Percentiles rank a stretch among this genome's conserved stretches.
Evolutionary conservation across 305 asterid species (phyloP).

Genomic region (Rubia peregrina): DNA sequence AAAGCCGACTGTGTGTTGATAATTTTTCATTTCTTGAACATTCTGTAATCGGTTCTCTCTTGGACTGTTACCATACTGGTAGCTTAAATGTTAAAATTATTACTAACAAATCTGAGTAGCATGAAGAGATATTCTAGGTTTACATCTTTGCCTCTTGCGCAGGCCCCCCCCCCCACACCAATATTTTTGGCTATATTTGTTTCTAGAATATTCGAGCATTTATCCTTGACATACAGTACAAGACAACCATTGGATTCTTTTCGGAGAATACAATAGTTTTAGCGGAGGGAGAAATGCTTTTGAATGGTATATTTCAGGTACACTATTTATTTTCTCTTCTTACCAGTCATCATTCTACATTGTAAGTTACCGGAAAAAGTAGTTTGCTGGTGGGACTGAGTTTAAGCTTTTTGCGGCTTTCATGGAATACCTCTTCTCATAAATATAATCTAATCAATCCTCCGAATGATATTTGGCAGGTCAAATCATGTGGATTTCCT

Average conservation of each 20-base stretch:
- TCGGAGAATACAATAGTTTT: slow-evolving; percentile 74
- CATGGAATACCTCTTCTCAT: slow-evolving; percentile 5
- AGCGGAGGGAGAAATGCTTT: slow-evolving; percentile 92
- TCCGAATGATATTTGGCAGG: slow-evolving; percentile 41
- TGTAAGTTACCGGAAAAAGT: background rate
- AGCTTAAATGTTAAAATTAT: background rate
- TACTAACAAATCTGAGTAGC: background rate
- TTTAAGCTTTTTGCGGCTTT: background rate
- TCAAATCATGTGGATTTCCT: slow-evolving; percentile 84
- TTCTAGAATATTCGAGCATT: background rate
- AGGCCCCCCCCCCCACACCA: too few relatives aligned
- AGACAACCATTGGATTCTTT: slow-evolving; percentile 82
- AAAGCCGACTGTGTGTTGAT: background rate
- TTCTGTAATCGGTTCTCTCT: background rate
- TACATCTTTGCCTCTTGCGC: too few relatives aligned
- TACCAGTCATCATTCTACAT: background rate
- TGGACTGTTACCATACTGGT: background rate
- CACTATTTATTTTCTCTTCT: slow-evolving; percentile 14
- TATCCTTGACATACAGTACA: slow-evolving; percentile 63
- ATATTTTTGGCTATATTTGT: background rate
- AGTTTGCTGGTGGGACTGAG: background rate
- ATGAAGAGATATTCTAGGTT: too few relatives aligned
- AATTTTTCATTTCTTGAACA: background rate
- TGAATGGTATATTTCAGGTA: slow-evolving; percentile 86
- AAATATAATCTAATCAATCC: slow-evolving; percentile 17